Percentiles rank a stretch among this genome's conserved stretches.
These are phyloP conservation scores for Zygosaccharomyces bailii DNA, from an alignment of 805 yeast species.

Conservation along the genomic window DNA sequence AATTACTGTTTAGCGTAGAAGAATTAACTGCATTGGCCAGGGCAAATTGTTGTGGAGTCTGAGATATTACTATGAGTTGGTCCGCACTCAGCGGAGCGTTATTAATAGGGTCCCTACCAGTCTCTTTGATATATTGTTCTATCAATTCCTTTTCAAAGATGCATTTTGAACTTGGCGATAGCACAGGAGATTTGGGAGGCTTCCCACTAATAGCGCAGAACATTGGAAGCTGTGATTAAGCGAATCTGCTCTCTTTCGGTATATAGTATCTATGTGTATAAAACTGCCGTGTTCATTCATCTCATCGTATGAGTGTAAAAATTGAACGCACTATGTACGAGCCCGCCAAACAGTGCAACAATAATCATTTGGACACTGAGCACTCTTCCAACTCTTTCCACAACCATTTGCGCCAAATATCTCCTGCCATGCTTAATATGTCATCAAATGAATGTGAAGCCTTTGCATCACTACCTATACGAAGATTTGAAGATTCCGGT, in stretches of 20 bases:
- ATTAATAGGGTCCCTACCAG: slow-evolving; percentile 72
- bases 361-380: slow-evolving; percentile 11
- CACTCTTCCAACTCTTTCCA: slow-evolving; percentile 55
- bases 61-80: slow-evolving; percentile 51
- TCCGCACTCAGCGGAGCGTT: slow-evolving; percentile 55
- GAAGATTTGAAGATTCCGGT: slow-evolving; percentile 23
- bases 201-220: slow-evolving; percentile 60
- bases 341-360: neutral
- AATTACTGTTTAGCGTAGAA: slow-evolving; percentile 44
- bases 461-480: slow-evolving; percentile 41
- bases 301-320: neutral
- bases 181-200: slow-evolving; percentile 64
- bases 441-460: slow-evolving; percentile 64
- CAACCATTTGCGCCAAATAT: slow-evolving; percentile 81
- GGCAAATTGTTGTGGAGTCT: slow-evolving; percentile 31
- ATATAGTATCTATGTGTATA: neutral
- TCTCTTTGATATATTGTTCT: slow-evolving; percentile 56
- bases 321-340: slow-evolving; percentile 5
- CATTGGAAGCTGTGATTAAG: too few relatives aligned
- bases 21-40: slow-evolving; percentile 35
- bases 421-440: slow-evolving; percentile 75
- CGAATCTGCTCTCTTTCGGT: neutral
- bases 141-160: slow-evolving; percentile 66
- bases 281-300: neutral
- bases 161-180: slow-evolving; percentile 67